A percentile compares a stretch with the other conserved stretches of the same genome.
phyloP scores from a whole-genome alignment of 495 filamentous ascomycete species.

The Lophiostoma macrostomum region DNA sequence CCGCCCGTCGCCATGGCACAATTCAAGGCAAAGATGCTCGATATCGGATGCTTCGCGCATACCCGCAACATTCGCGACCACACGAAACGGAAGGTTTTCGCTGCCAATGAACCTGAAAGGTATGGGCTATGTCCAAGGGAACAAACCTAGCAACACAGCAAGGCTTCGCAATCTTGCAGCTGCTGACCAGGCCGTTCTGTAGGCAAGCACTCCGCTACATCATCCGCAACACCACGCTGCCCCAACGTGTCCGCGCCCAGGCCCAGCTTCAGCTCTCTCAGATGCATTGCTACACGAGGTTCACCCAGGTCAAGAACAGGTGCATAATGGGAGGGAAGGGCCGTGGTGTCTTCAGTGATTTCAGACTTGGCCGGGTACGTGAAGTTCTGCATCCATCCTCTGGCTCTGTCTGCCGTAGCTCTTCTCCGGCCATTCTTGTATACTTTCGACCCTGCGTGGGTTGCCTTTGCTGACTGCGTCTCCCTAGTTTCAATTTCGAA shows the following conservation, averaged over 20 bases:
- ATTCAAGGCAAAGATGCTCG: conserved; percentile 82
- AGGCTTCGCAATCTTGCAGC: too few species aligned
- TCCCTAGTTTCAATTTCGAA: conserved; percentile 80
- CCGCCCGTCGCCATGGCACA: conserved; percentile 64
- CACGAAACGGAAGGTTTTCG: conserved; percentile 90
- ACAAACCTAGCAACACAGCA: too few species aligned
- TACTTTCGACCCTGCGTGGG: neutral
- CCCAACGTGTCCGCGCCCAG: conserved; percentile 73
- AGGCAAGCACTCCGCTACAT: conserved; percentile 96
- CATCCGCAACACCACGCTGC: conserved; percentile 85
- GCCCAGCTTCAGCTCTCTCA: conserved; percentile 88
- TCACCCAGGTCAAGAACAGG: conserved; percentile 89
- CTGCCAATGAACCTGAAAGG: conserved; percentile 80
- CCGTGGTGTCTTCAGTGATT: conserved; percentile 81
- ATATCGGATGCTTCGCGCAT: conserved; percentile 83
- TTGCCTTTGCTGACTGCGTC: conserved; percentile 3
- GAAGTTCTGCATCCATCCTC: neutral
- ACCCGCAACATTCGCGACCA: conserved; percentile 82
- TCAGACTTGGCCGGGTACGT: conserved; percentile 82
- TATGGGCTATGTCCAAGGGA: conserved; percentile 45
- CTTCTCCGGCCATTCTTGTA: neutral
- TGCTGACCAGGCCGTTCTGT: conserved; percentile 12
- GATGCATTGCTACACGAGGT: conserved; percentile 91
- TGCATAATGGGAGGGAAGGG: conserved; percentile 86
- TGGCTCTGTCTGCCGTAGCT: neutral